Evolutionary conservation across 2,329 filamentous ascomycete genomes (phyloP).

Genomic region (Setomelanomma holmii): DNA sequence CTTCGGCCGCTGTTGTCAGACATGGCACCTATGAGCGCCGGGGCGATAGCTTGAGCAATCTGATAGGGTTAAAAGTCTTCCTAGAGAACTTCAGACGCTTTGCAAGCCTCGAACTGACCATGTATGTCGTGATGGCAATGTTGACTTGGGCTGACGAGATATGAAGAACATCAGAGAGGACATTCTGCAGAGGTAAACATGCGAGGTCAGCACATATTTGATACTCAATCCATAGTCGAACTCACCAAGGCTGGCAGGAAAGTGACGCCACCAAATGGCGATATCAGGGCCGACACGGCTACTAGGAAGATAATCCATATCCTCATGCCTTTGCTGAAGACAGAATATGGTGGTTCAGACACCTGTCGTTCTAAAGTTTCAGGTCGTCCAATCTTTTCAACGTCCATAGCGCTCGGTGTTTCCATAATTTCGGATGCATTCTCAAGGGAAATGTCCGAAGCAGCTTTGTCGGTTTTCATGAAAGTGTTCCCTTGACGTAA

Average conservation of each 20-base stretch:
- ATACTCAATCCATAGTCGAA: too few species aligned
- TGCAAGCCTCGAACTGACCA: slow-evolving; percentile 38
- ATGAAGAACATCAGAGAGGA: slow-evolving; percentile 46
- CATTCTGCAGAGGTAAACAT: too few species aligned
- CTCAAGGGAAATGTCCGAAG: not conserved
- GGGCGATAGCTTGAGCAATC: slow-evolving; percentile 60
- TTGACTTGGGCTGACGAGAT: slow-evolving; percentile 56
- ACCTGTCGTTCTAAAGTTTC: slow-evolving; percentile 24
- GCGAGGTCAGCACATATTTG: too few species aligned
- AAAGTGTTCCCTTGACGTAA: not conserved
- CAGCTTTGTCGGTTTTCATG: not conserved
- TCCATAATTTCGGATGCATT: not conserved
- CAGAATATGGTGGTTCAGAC: slow-evolving; percentile 39
- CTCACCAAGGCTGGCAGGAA: slow-evolving; percentile 49
- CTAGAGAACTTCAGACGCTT: slow-evolving; percentile 11
- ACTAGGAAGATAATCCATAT: slow-evolving; percentile 59
- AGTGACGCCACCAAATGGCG: slow-evolving; percentile 52
- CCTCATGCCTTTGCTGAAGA: slow-evolving; percentile 47
- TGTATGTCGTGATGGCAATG: slow-evolving; percentile 60
- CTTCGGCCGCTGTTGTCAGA: slow-evolving; percentile 60
- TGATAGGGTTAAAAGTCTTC: slow-evolving; percentile 1
- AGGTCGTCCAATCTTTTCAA: slow-evolving; percentile 18
- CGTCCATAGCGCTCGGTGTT: slow-evolving; percentile 1
- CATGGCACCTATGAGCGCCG: slow-evolving; percentile 60
- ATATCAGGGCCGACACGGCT: slow-evolving; percentile 56